Evolutionary conservation across 106 monocot genomes (phyloP), one percentile per base, ranked within the genome.

Genomic region (Ottelia alismoides): DNA sequence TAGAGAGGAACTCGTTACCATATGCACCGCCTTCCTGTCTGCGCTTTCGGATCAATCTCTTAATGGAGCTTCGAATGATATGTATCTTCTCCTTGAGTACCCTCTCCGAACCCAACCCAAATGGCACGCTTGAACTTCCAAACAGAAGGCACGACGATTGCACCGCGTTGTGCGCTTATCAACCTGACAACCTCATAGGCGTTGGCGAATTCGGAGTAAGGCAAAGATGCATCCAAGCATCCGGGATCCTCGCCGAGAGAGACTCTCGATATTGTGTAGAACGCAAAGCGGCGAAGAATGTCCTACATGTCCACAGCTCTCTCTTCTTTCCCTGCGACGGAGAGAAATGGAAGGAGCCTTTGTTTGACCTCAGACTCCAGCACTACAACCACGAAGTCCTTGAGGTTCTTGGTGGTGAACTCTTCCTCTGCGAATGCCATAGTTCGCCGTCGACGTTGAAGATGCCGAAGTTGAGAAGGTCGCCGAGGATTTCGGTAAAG

Each of bases 151-250:
- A 74, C 20, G 0, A 60, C 27, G 3, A 64, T 53, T 2, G 62
- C 27, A 2, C 57, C 60, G 10, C 82, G 49, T 24, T 53, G 11
- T 1, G 68, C 73, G 24, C 63, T 45, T 10, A 84, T 51, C 30
- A 14, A 50, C 28, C 62, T 25, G 12, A 78, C 84, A 16, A 25
- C 47, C 23, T 75, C 84, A 61, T 78, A 83, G 26, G 82, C 76
- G 2, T 12, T 20, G 0, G 70, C 70, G 54, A 65, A 54, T 10
- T 6, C 25, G n/a, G 55, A 47, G 2, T 28, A 44, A 19, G 65
- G 54, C 27, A 55, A 44, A 0, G 20, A 27, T 28, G 27, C 27
- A 6, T 22, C 40, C 11, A 65, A 24, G 45, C 5, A 55, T 2
- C 45, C 66, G 16, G 66, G 66, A 29, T 66, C 66, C 16, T 14